Percentiles rank a stretch among this genome's conserved stretches.
phyloP scores from a whole-genome alignment of 805 yeast genomes.

The Candida fluviatilis region DNA sequence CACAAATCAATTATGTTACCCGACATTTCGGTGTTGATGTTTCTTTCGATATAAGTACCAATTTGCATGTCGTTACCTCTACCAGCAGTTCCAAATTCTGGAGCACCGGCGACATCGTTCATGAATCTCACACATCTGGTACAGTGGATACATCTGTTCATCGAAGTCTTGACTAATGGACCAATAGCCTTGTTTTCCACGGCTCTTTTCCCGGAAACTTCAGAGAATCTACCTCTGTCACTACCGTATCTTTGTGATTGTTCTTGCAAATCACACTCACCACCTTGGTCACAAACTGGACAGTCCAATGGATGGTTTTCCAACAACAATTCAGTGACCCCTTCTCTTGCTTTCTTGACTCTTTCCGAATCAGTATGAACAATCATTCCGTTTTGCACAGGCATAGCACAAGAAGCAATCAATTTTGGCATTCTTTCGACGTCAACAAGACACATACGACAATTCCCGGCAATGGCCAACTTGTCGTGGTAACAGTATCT shows the following conservation, averaged over 20 bases:
- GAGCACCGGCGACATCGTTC: constrained; percentile 90
- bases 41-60: constrained; percentile 83
- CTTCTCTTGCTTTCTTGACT: constrained; percentile 80
- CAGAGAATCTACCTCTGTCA: constrained; percentile 82
- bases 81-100: constrained; percentile 84
- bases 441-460: constrained; percentile 90
- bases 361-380: constrained; percentile 75
- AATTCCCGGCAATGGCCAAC: constrained; percentile 86
- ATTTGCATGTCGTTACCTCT: constrained; percentile 92
- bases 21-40: constrained; percentile 77
- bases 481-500: constrained; percentile 91
- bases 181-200: constrained; percentile 89
- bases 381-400: constrained; percentile 87
- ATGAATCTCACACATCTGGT: constrained; percentile 87
- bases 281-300: constrained; percentile 93
- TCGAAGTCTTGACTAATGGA: constrained; percentile 82
- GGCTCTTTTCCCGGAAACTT: constrained; percentile 81
- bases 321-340: constrained; percentile 83
- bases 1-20: constrained; percentile 86
- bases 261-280: constrained; percentile 90
- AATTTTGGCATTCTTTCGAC: constrained; percentile 86
- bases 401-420: constrained; percentile 89
- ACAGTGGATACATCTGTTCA: constrained; percentile 92
- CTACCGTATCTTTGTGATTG: constrained; percentile 79
- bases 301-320: constrained; percentile 91